phyloP scores from a whole-genome alignment of 805 yeast genomes.

The Komagataella populi region DNA sequence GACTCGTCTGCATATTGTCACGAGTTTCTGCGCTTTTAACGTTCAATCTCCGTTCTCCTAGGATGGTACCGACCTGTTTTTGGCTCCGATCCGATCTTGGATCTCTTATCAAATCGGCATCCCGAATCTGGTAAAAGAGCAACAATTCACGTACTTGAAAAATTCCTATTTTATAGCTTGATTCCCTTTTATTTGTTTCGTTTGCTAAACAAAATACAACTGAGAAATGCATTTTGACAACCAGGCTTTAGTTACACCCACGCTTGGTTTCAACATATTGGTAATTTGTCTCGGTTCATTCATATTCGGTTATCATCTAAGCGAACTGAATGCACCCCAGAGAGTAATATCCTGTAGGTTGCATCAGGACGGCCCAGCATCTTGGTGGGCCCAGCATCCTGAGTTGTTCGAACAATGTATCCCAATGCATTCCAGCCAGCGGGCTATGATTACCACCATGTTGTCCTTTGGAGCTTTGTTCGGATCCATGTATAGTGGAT shows the following conservation, averaged over 20 bases:
- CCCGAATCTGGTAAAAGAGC: neutral
- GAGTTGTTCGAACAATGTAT: constrained; percentile 28
- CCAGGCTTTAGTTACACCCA: neutral
- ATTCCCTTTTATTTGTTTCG: neutral
- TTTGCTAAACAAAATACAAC: neutral
- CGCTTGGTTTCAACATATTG: neutral
- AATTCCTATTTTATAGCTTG: neutral
- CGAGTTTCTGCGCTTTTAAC: neutral
- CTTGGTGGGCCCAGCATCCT: constrained; percentile 24
- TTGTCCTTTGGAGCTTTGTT: constrained; percentile 67
- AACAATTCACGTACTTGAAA: neutral
- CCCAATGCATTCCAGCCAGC: constrained; percentile 32
- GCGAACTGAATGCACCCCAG: constrained; percentile 78
- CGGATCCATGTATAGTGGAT: constrained; percentile 53
- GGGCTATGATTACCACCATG: constrained; percentile 56
- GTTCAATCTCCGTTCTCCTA: neutral
- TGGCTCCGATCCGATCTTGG: neutral
- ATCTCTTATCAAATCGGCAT: neutral
- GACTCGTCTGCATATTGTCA: neutral
- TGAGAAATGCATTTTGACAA: neutral
- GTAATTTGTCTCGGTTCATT: constrained; percentile 61
- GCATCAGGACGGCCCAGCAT: constrained; percentile 9
- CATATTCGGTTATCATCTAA: constrained; percentile 82
- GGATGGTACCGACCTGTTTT: neutral
- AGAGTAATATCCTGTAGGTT: constrained; percentile 44